phyloP scores from a whole-genome alignment of 768 basidiomycete species.

The Serendipita sp. region DNA sequence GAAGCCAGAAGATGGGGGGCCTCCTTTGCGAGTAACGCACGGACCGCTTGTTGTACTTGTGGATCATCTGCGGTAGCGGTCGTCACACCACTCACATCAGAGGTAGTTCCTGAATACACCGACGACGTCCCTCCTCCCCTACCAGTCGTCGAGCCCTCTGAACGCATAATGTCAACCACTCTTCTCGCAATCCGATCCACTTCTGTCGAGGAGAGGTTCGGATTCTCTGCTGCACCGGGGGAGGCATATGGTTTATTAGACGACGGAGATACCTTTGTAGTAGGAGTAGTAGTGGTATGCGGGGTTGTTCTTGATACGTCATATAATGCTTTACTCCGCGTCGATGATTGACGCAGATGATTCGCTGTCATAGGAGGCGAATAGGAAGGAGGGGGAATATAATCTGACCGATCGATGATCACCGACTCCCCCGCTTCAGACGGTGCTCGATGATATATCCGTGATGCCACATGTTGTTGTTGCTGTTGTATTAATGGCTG shows the following conservation, averaged over 20 bases:
- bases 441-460: background rate
- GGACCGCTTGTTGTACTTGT: background rate
- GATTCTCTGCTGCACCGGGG: no score
- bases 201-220: background rate
- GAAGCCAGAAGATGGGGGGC: background rate
- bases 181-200: background rate
- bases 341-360: background rate
- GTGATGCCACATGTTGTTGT: background rate
- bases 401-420: background rate
- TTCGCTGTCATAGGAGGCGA: background rate
- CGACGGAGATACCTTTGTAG: background rate
- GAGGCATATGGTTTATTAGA: background rate
- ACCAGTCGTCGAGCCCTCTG: background rate
- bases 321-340: background rate
- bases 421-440: background rate
- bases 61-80: background rate
- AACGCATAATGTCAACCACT: background rate
- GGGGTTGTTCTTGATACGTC: background rate
- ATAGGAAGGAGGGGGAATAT: slow-evolving; percentile 2
- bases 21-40: background rate
- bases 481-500: background rate
- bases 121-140: no score
- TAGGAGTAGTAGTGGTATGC: background rate
- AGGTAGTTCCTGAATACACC: no score
- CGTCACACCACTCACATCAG: no score